Conservation (phyloP, 257 asterid genomes). For the Nicotiana sylvestris region DNA sequence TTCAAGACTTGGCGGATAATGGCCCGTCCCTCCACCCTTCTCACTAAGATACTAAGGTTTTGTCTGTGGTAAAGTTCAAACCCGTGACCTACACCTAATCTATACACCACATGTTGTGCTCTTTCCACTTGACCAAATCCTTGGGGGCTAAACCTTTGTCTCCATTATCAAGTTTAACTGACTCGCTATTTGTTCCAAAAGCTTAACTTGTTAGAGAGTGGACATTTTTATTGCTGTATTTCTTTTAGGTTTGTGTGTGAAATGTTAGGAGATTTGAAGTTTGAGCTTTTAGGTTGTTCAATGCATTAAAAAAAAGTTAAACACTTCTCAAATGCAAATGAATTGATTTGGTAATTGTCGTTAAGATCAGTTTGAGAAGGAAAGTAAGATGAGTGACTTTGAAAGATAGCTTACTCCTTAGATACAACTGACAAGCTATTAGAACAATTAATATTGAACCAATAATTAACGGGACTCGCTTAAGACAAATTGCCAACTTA, state of each 20-base stretch:
- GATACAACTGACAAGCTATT: background rate
- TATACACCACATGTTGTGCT: background rate
- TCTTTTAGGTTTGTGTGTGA: background rate
- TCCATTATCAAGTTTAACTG: background rate
- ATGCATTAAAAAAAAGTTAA: background rate
- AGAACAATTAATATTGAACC: background rate
- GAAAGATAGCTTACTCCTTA: background rate
- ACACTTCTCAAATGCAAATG: background rate
- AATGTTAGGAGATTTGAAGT: background rate
- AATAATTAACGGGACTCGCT: background rate
- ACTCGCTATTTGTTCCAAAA: background rate
- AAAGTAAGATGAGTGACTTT: background rate
- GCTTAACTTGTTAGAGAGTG: background rate
- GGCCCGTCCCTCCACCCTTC: background rate
- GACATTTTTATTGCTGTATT: background rate
- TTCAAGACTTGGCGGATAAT: background rate
- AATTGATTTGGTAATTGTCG: background rate
- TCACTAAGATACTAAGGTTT: background rate
- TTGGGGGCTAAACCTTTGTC: background rate
- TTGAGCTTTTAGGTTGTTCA: background rate
- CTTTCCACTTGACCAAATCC: background rate
- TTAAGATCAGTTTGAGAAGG: background rate
- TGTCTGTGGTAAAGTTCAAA: background rate
- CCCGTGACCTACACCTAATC: background rate
- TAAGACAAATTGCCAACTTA: background rate